These are phyloP conservation scores for Colletotrichum neosansevieriae DNA, from an alignment of 2,329 filamentous ascomycete species.

Conservation along the genomic window DNA sequence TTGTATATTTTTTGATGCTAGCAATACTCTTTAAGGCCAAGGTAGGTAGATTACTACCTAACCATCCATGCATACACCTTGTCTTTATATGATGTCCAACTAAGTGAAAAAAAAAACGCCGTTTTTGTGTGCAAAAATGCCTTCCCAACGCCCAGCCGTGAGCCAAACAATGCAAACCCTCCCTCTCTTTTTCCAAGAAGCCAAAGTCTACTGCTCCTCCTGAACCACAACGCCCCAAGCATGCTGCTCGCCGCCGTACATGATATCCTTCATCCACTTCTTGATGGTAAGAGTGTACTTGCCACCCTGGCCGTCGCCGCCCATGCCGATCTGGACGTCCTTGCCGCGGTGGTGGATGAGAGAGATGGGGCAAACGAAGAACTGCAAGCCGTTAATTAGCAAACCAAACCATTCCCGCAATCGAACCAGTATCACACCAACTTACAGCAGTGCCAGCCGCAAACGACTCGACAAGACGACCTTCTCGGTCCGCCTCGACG, in stretches of 20 bases:
- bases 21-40: not conserved
- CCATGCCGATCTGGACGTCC: slow-evolving; percentile 73
- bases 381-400: slow-evolving; percentile 57
- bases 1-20: not conserved
- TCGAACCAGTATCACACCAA: slow-evolving; percentile 41
- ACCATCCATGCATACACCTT: not conserved
- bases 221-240: slow-evolving; percentile 77
- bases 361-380: slow-evolving; percentile 77
- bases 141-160: slow-evolving; percentile 3
- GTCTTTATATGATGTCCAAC: not conserved
- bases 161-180: not conserved
- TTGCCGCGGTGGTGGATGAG: slow-evolving; percentile 75
- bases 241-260: slow-evolving; percentile 78
- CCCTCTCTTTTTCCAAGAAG: not conserved
- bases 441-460: slow-evolving; percentile 86
- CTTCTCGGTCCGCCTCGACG: slow-evolving; percentile 77
- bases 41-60: not conserved
- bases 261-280: slow-evolving; percentile 76
- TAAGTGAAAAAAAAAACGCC: not conserved
- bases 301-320: slow-evolving; percentile 63
- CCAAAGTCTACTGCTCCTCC: slow-evolving; percentile 61
- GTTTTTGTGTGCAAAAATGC: slow-evolving; percentile 3
- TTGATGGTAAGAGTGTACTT: slow-evolving; percentile 73
- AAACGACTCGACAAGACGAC: slow-evolving; percentile 85
- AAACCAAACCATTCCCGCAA: not conserved